Percentiles rank a stretch among this genome's conserved stretches.
These are phyloP conservation scores for Peronospora belbahrii DNA, from an alignment of 352 stramenopile species.

Conservation along the genomic window DNA sequence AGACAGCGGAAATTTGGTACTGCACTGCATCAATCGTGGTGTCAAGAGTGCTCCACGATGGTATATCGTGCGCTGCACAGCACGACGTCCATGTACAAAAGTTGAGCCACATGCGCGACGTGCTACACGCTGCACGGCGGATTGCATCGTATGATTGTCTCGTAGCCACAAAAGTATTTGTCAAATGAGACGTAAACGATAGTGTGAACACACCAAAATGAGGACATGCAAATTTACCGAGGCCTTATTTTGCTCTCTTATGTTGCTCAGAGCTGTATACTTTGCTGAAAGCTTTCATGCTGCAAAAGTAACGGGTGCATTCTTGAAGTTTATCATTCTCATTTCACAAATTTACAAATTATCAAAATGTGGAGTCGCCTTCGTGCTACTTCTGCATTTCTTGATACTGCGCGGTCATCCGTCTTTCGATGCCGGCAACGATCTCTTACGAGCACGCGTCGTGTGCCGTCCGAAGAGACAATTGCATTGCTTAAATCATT, in stretches of 20 bases:
- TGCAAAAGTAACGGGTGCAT: background rate
- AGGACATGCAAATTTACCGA: background rate
- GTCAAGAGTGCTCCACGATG: background rate
- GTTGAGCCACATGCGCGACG: slow-evolving; percentile 20
- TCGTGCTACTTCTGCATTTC: slow-evolving; percentile 14
- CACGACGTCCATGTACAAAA: slow-evolving; percentile 10
- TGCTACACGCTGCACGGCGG: slow-evolving; percentile 35
- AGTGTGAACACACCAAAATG: slow-evolving; percentile 9
- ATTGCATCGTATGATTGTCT: slow-evolving; percentile 39
- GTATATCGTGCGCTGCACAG: slow-evolving; percentile 9
- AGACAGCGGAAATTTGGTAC: slow-evolving; percentile 23
- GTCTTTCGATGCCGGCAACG: slow-evolving; percentile 12
- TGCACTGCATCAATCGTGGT: slow-evolving; percentile 13
- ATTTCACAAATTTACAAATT: background rate
- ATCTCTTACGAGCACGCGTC: slow-evolving; percentile 21
- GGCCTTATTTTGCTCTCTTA: background rate
- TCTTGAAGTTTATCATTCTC: too few relatives aligned
- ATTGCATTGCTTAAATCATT: slow-evolving; percentile 45
- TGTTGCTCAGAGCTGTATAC: background rate
- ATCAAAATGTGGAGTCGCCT: slow-evolving; percentile 28
- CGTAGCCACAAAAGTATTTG: slow-evolving; percentile 19
- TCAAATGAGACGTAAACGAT: slow-evolving; percentile 13
- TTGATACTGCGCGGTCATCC: slow-evolving; percentile 10
- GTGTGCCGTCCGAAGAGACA: slow-evolving; percentile 23
- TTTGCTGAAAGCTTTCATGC: background rate